A percentile compares a stretch with the other conserved stretches of the same genome.
Conservation (phyloP, 768 basidiomycete genomes). For the Paxillus ammoniavirescens region DNA sequence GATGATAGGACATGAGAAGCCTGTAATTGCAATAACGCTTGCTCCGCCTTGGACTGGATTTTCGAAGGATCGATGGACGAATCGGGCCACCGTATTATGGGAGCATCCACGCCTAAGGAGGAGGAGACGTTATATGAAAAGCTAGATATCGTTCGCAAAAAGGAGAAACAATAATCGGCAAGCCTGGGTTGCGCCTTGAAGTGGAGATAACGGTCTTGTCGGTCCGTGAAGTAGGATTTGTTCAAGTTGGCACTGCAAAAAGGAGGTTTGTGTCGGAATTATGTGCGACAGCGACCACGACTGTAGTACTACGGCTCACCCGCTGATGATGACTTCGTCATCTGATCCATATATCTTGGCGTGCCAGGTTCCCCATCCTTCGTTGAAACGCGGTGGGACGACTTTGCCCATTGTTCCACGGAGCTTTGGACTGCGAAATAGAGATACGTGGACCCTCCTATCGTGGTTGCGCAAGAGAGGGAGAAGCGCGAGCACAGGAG, state of each 20-base stretch:
- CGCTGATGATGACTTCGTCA: conserved; percentile 88
- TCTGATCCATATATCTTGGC: conserved; percentile 94
- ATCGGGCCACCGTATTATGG: conserved; percentile 67
- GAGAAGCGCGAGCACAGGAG: conserved; percentile 65
- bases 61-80: conserved; percentile 62
- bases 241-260: conserved; percentile 83
- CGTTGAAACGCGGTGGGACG: conserved; percentile 92
- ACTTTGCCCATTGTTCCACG: conserved; percentile 69
- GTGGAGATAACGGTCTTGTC: conserved; percentile 92
- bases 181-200: conserved; percentile 60
- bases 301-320: conserved; percentile 49
- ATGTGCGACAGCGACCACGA: not conserved
- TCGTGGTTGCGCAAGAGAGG: conserved; percentile 75
- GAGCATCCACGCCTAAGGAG: conserved; percentile 40
- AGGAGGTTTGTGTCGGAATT: conserved; percentile 1
- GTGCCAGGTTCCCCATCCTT: conserved; percentile 99
- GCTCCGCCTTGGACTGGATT: conserved; percentile 59
- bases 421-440: conserved; percentile 88
- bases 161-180: conserved; percentile 82
- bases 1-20: conserved; percentile 31
- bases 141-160: conserved; percentile 61
- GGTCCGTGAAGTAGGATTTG: conserved; percentile 88
- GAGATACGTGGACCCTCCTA: conserved; percentile 66
- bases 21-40: conserved; percentile 62
- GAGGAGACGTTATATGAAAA: conserved; percentile 61